Conservation (phyloP, 176 grass and related monocot genomes). For the Ensete ventricosum region DNA sequence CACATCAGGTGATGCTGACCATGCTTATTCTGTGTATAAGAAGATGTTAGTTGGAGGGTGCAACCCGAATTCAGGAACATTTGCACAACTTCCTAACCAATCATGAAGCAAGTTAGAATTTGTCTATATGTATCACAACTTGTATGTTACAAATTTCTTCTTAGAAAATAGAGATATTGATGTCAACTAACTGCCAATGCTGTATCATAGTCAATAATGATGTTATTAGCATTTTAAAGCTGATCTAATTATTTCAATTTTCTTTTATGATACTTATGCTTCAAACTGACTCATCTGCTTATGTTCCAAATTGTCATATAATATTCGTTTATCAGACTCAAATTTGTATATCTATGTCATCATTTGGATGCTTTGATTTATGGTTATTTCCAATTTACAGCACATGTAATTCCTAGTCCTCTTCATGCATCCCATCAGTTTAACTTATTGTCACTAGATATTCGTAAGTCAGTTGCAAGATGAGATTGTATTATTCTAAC, state of each 20-base stretch:
- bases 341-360: not conserved
- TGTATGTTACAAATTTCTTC: not conserved
- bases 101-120: not conserved
- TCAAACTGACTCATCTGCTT: not conserved
- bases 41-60: slow-evolving; percentile 72
- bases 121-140: slow-evolving; percentile 8
- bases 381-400: not conserved
- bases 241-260: not conserved
- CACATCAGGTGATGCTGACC: slow-evolving; percentile 44
- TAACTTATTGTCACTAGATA: not conserved
- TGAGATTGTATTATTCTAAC: not conserved
- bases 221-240: not conserved
- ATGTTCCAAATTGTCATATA: too few relatives aligned
- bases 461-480: not conserved
- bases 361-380: not conserved
- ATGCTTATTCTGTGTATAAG: slow-evolving; percentile 64
- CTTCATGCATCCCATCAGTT: not conserved
- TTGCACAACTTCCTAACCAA: slow-evolving; percentile 76
- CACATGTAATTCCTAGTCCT: not conserved
- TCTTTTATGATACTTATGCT: not conserved
- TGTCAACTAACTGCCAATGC: not conserved
- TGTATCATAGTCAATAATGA: not conserved
- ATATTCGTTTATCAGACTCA: not conserved
- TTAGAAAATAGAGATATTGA: not conserved
- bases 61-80: slow-evolving; percentile 66